These are phyloP conservation scores for Xylaria flabelliformis DNA, from an alignment of 495 filamentous ascomycete species.

Conservation along the genomic window DNA sequence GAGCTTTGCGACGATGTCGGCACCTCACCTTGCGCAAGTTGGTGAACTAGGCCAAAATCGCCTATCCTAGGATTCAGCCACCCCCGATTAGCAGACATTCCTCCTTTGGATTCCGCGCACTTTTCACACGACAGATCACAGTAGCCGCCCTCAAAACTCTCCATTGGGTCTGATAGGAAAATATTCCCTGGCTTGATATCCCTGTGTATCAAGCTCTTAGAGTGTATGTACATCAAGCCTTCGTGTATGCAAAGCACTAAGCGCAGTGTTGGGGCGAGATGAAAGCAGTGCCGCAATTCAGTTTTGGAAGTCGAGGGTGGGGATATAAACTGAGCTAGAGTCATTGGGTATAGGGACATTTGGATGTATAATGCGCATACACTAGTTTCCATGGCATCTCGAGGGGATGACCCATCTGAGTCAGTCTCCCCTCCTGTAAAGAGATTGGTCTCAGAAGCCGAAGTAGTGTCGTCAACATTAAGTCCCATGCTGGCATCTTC, in stretches of 20 bases:
- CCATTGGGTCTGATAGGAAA: slow-evolving; percentile 68
- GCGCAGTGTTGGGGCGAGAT: slow-evolving; percentile 54
- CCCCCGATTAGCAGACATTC: slow-evolving; percentile 30
- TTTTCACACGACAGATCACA: slow-evolving; percentile 43
- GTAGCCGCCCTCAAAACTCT: slow-evolving; percentile 34
- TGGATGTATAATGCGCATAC: slow-evolving; percentile 61
- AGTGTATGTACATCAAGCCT: slow-evolving; percentile 70
- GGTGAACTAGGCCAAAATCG: slow-evolving; percentile 62
- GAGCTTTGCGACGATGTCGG: slow-evolving; percentile 23
- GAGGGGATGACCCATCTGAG: slow-evolving; percentile 44
- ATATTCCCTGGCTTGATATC: slow-evolving; percentile 99
- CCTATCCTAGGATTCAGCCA: slow-evolving; percentile 62
- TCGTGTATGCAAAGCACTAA: slow-evolving; percentile 39
- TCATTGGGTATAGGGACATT: slow-evolving; percentile 63
- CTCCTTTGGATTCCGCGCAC: slow-evolving; percentile 13
- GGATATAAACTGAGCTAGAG: slow-evolving; percentile 53
- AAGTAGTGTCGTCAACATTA: slow-evolving; percentile 41
- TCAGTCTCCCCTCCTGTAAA: slow-evolving; percentile 59
- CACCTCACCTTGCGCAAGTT: slow-evolving; percentile 51
- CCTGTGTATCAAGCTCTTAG: slow-evolving; percentile 89
- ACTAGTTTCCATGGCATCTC: slow-evolving; percentile 40
- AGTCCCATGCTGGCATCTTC: slow-evolving; percentile 42
- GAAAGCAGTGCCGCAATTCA: slow-evolving; percentile 57
- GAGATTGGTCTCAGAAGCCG: slow-evolving; percentile 52
- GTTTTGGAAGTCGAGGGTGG: slow-evolving; percentile 17